Evolutionary conservation across 768 basidiomycete species (phyloP).

Genomic region (Gymnopilus dilepis): DNA sequence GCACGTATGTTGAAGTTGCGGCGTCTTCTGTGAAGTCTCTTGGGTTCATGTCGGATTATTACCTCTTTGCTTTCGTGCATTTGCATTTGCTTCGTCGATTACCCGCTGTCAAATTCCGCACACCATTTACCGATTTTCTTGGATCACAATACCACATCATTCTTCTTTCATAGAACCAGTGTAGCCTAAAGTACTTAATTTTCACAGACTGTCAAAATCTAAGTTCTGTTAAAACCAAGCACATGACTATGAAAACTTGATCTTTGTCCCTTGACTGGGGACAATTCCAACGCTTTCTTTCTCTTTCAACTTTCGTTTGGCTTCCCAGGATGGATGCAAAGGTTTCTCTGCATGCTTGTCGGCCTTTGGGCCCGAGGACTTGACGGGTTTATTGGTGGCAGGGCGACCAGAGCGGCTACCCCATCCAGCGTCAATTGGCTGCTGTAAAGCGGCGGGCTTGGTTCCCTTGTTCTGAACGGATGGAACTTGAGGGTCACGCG

Average conservation of each 20-base stretch:
- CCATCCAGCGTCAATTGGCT: slow-evolving; percentile 33
- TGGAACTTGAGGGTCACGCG: slow-evolving; percentile 16
- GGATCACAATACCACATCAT: neutral
- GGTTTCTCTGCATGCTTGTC: slow-evolving; percentile 39
- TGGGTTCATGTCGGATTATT: neutral
- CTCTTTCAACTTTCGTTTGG: slow-evolving; percentile 82
- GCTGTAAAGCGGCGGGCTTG: slow-evolving; percentile 25
- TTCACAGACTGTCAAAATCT: neutral
- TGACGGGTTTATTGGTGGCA: slow-evolving; percentile 9
- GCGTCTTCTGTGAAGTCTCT: slow-evolving; percentile 5
- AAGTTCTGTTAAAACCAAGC: slow-evolving; percentile 6
- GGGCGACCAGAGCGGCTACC: slow-evolving; percentile 27
- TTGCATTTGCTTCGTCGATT: neutral
- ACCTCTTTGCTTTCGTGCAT: neutral
- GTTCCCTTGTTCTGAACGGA: slow-evolving; percentile 4
- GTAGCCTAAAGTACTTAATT: slow-evolving; percentile 1
- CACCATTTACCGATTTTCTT: slow-evolving; percentile 1
- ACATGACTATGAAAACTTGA: slow-evolving; percentile 54
- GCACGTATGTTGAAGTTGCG: slow-evolving; percentile 46
- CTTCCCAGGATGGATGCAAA: slow-evolving; percentile 97
- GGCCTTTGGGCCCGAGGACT: slow-evolving; percentile 15
- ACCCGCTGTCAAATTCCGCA: neutral
- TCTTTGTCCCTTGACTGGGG: slow-evolving; percentile 84
- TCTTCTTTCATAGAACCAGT: slow-evolving; percentile 3
- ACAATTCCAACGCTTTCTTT: slow-evolving; percentile 65